Conservation (phyloP, 2,329 filamentous ascomycete species). For the Pseudonectria foliicola region DNA sequence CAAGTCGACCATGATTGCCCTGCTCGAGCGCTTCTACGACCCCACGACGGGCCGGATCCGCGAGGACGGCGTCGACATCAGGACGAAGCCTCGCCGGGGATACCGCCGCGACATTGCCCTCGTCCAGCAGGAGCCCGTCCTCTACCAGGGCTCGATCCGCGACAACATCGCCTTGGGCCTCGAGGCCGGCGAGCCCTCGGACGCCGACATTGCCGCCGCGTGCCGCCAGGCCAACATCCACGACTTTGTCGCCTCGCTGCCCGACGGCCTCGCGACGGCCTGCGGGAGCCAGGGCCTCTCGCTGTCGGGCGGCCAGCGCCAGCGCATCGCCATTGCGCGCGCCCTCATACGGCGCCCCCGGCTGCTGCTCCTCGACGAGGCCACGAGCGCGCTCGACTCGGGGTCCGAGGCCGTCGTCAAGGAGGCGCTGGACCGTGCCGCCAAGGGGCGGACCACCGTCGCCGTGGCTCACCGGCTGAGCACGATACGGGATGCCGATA, state of each 20-base stretch:
- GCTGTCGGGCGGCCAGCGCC: constrained; percentile 65
- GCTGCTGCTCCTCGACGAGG: constrained; percentile 67
- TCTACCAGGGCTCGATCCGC: constrained; percentile 44
- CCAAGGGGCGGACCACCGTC: constrained; percentile 44
- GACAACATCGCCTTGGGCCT: constrained; percentile 49
- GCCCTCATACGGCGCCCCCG: constrained; percentile 60
- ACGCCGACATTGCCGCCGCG: constrained; percentile 38
- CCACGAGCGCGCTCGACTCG: constrained; percentile 57
- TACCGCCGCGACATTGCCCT: constrained; percentile 32
- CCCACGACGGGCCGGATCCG: constrained; percentile 24
- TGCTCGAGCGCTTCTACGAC: constrained; percentile 40
- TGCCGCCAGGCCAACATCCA: constrained; percentile 49
- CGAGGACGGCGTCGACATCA: constrained; percentile 24
- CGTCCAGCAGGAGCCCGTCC: constrained; percentile 34
- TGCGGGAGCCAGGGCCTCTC: constrained; percentile 63
- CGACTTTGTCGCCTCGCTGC: constrained; percentile 48
- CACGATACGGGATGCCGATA: constrained; percentile 50
- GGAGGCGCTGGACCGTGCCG: constrained; percentile 46
- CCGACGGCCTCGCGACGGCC: constrained; percentile 53
- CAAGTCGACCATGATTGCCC: constrained; percentile 52
- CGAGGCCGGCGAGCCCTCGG: constrained; percentile 22
- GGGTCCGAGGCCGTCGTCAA: constrained; percentile 61
- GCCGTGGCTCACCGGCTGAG: constrained; percentile 58
- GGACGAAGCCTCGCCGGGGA: constrained; percentile 19
- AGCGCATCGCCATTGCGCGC: constrained; percentile 66